phyloP scores from a whole-genome alignment of 768 basidiomycete genomes.

The Xerocomellus chrysenteron region DNA sequence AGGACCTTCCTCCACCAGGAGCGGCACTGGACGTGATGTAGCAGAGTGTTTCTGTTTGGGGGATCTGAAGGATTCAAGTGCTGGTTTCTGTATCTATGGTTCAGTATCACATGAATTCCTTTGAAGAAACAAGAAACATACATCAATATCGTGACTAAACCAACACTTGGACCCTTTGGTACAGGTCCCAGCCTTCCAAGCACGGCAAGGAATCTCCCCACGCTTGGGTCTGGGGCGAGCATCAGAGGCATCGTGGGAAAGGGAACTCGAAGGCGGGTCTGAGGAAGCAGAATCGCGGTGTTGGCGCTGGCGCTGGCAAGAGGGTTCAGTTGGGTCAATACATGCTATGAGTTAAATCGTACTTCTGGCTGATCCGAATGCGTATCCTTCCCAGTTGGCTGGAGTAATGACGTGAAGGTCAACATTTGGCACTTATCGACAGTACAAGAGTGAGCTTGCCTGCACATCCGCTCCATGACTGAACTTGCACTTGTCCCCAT shows the following conservation, averaged over 20 bases:
- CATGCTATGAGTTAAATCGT: neutral
- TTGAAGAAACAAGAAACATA: conserved; percentile 13
- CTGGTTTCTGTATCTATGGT: conserved; percentile 10
- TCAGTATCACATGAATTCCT: neutral
- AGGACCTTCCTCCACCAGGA: neutral
- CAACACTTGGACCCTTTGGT: conserved; percentile 35
- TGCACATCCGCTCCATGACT: conserved; percentile 16
- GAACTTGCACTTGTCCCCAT: conserved; percentile 26
- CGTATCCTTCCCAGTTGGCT: neutral
- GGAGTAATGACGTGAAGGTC: neutral
- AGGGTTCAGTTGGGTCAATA: neutral
- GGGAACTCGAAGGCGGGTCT: neutral
- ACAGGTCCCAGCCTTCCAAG: conserved; percentile 41
- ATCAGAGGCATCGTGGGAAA: conserved; percentile 11
- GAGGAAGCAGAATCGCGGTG: neutral
- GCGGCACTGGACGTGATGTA: neutral
- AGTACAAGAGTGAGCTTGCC: neutral
- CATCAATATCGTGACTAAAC: conserved; percentile 35
- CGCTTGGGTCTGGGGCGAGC: conserved; percentile 22
- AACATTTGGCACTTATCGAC: neutral
- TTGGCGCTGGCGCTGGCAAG: neutral
- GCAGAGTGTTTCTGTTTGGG: neutral
- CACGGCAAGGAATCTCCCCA: conserved; percentile 22
- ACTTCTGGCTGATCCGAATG: neutral
- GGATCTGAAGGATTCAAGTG: neutral